Base-by-base conservation (phyloP, 108 stramenopile species). In the Cyclotella sp. region DNA sequence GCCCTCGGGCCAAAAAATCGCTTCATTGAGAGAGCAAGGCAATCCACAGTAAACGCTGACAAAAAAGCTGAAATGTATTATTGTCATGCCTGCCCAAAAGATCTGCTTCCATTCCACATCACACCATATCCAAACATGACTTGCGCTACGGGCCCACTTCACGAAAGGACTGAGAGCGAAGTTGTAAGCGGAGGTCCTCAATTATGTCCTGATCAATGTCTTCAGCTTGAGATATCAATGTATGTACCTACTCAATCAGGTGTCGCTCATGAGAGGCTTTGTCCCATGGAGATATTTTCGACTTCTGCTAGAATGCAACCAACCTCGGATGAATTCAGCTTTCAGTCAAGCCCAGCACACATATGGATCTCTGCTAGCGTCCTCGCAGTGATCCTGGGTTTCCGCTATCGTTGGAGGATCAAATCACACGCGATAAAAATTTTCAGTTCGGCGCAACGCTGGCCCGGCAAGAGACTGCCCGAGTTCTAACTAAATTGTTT, bases 1-100 rank as follows among this genome's bases (percentile, higher is more conserved):
- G 66, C 78, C 0, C 16, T 79, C 7, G 78, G 78, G 24, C 63
- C 55, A 7, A 79, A 73, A 49, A 34, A 28, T 40, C 24, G 28
- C 0, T 71, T 71, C 11, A 28, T 55, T 30, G 47, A 52, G 62
- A 39, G 24, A 21, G n/a, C 45, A 53, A 13, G 13, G 44, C n/a
- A n/a, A n/a, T n/a, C n/a, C n/a, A n/a, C n/a, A n/a, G n/a, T n/a
- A n/a, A n/a, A n/a, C n/a, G n/a, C n/a, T n/a, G 58, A 59, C 18
- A 19, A 54, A 54, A 54, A 7, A 7, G 10, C 24, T 43, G 41
- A 41, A 43, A 43, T 63, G 62, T 3, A n/a, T 12, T 63, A 63
- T 19, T 63, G 62, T 21, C 40, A 63, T 19, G 62, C 62, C 39
- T 63, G 62, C n/a, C 62, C 62, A 9, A n/a, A 3, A 63, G 42